phyloP scores from a whole-genome alignment of 768 basidiomycete species.

The Tephrocybe sp. region DNA sequence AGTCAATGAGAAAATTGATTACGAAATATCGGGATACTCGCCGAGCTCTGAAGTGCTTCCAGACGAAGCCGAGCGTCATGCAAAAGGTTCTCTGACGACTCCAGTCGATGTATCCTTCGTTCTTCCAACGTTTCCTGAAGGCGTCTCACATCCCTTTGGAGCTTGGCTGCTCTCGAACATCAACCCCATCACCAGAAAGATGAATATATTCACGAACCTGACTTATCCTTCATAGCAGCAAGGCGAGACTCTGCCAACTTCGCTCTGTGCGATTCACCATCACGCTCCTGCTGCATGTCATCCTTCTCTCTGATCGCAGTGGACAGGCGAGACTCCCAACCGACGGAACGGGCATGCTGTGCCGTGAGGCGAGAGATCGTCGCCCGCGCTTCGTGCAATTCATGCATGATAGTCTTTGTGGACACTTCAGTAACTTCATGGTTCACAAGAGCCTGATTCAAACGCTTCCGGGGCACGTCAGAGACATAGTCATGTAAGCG shows the following conservation, averaged over 20 bases:
- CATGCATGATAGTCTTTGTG: constrained; percentile 69
- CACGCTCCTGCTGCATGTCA: constrained; percentile 82
- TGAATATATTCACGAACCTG: constrained; percentile 41
- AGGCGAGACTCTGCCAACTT: constrained; percentile 68
- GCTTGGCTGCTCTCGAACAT: constrained; percentile 47
- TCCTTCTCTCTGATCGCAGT: constrained; percentile 74
- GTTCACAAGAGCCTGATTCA: constrained; percentile 78
- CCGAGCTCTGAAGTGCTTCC: constrained; percentile 58
- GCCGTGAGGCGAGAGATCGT: constrained; percentile 67
- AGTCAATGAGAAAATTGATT: constrained; percentile 17
- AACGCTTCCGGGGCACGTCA: constrained; percentile 44
- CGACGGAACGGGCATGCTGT: constrained; percentile 68
- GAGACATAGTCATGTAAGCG: constrained; percentile 1
- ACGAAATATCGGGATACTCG: constrained; percentile 25
- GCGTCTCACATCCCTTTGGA: constrained; percentile 64
- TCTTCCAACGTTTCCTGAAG: constrained; percentile 66
- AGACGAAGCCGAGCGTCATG: constrained; percentile 65
- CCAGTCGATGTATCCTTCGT: constrained; percentile 57
- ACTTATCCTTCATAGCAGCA: constrained; percentile 64
- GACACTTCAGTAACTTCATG: constrained; percentile 81
- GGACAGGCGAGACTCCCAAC: constrained; percentile 67
- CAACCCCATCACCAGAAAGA: constrained; percentile 1
- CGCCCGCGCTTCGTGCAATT: constrained; percentile 72
- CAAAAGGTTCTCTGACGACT: constrained; percentile 67
- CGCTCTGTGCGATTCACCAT: constrained; percentile 66